Conservation (phyloP, 345 rosid species). For the Turritis glabra region DNA sequence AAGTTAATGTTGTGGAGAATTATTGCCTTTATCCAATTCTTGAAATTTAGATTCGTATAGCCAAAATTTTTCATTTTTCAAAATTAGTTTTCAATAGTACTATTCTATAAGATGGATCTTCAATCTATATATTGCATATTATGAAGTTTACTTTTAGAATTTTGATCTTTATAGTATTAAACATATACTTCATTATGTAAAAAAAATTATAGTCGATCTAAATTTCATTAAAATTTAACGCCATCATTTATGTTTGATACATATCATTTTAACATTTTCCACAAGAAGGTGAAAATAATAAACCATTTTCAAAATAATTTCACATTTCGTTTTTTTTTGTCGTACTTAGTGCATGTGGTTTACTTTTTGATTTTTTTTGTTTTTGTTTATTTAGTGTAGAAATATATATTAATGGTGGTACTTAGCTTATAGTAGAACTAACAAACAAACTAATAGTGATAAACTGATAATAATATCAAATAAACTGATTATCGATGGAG, state of each 20-base stretch:
- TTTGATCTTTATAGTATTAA: neutral
- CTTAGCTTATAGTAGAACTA: neutral
- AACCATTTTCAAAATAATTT: neutral
- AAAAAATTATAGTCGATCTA: neutral
- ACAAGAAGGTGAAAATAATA: neutral
- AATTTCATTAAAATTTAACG: neutral
- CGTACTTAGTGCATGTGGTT: neutral
- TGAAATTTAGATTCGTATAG: neutral
- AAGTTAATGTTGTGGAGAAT: neutral
- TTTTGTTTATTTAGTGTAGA: neutral
- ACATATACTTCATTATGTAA: neutral
- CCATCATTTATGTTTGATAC: neutral
- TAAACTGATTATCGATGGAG: neutral
- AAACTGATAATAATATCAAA: neutral
- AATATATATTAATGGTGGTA: neutral
- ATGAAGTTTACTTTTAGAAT: neutral
- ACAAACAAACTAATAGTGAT: constrained; percentile 3
- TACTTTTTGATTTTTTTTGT: neutral
- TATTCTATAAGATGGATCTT: too few relatives aligned
- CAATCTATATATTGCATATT: neutral
- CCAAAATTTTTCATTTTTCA: neutral
- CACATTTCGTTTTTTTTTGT: neutral
- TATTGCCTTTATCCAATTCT: neutral
- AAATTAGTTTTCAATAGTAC: neutral
- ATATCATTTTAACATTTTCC: neutral